Conservation (phyloP, 306 rosid genomes). For the Inga laurina region DNA sequence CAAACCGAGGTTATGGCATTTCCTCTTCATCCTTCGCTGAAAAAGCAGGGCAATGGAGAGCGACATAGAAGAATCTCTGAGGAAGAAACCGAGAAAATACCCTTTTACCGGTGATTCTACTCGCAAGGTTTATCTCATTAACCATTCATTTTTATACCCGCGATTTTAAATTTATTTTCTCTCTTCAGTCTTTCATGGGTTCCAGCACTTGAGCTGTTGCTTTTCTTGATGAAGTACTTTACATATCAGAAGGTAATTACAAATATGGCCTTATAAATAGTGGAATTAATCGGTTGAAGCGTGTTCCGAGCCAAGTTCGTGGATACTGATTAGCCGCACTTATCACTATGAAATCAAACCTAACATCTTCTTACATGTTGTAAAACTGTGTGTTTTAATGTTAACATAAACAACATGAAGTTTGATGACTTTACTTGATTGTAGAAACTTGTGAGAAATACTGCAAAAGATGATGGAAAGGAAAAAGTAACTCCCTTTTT, state of each 20-base stretch:
- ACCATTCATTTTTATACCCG: background rate
- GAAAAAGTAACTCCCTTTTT: background rate
- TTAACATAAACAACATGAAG: background rate
- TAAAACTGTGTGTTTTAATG: background rate
- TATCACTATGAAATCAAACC: background rate
- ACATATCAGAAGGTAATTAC: background rate
- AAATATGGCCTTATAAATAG: background rate
- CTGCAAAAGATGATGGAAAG: background rate
- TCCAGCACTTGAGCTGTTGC: background rate
- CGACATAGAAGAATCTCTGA: constrained; percentile 15
- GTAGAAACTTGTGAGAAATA: background rate
- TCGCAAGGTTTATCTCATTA: constrained; percentile 8
- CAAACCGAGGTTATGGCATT: background rate
- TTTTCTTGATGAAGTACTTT: background rate
- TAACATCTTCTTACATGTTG: background rate
- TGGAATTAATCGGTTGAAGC: background rate
- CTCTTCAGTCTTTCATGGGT: background rate
- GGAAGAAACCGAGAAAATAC: constrained; percentile 17
- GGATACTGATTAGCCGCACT: background rate
- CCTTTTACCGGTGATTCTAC: constrained; percentile 15
- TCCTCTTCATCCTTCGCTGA: background rate
- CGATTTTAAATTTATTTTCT: background rate
- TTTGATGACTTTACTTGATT: background rate
- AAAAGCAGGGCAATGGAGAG: constrained; percentile 16
- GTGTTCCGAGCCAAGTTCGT: background rate